These are phyloP conservation scores for Macroventuria anomochaeta DNA, from an alignment of 2,329 filamentous ascomycete genomes.

Conservation along the genomic window DNA sequence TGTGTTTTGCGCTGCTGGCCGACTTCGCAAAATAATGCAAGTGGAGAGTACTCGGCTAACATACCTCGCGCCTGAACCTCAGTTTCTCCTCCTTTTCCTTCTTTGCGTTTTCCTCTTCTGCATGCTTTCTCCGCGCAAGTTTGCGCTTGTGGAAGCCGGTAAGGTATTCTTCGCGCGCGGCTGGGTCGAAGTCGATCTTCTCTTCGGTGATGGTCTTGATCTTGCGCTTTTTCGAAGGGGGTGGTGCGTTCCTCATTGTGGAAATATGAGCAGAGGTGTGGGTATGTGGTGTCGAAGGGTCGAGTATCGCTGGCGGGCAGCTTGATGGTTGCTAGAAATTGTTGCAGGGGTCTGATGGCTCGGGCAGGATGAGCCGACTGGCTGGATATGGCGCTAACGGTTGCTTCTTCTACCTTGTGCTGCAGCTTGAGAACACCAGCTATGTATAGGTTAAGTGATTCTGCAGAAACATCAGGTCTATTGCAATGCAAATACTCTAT, in stretches of 20 bases:
- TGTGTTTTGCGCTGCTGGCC: too few species aligned
- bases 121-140: constrained; percentile 79
- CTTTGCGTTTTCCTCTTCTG: constrained; percentile 80
- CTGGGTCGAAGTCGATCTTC: constrained; percentile 84
- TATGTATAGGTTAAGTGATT: too few species aligned
- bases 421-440: too few species aligned
- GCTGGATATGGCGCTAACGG: neutral
- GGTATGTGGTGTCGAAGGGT: neutral
- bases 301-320: constrained; percentile 4
- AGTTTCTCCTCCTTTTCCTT: constrained; percentile 79
- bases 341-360: constrained; percentile 28
- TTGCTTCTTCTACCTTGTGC: neutral
- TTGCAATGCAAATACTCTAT: constrained; percentile 3
- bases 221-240: constrained; percentile 44
- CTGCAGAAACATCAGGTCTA: neutral
- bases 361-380: constrained; percentile 5
- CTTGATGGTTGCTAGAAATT: constrained; percentile 28
- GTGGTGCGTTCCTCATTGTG: constrained; percentile 23
- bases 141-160: constrained; percentile 98
- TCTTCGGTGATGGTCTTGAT: constrained; percentile 66
- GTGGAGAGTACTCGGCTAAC: too few species aligned
- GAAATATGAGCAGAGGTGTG: neutral
- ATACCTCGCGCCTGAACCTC: constrained; percentile 75
- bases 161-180: constrained; percentile 82
- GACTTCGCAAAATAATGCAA: too few species aligned